Evolutionary conservation across 169 alveolate species (phyloP), one percentile per base, ranked within the genome.

Genomic region (Blepharisma undulans): DNA sequence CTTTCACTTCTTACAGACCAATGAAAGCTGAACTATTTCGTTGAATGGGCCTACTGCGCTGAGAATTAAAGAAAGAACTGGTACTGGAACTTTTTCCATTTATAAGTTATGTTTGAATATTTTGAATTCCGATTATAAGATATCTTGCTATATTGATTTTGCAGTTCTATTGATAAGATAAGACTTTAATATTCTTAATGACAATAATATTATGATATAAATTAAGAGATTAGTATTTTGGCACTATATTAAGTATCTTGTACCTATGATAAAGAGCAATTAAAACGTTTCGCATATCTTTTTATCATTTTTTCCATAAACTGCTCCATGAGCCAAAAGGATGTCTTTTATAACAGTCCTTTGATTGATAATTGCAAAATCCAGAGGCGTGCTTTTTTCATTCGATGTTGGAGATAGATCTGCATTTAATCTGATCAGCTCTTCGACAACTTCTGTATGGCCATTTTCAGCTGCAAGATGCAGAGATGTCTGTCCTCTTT

Each of bases 1-100:
- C 34, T 82, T 82, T 72, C 89, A 82, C 30, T 22, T 82, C 34
- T 82, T 82, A 12, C 89, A 82, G 21, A 82, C 89, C 5, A 48
- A 32, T 34, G 32, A 22, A 36, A 82, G 89, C 29, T 22, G 74
- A 22, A 82, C 10, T n/a, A 82, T 7, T n/a, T 82, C 89, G 72
- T 4, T 5, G 14, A 32, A 36, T 21, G 78, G 74, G 36, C 89
- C 89, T 0, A 82, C 89, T 36, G 25, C 30, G 29, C 78, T 60
- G 22, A 82, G 29, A n/a, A 82, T 82, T 4, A 22, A 27, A n/a
- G 30, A 60, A 30, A 33, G 76, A 21, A 82, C 22, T 21, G 29
- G 36, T 12, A 32, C 36, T 72, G 29, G 29, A 21, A 82, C 27
- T 22, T 1, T 82, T 36, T 82, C 89, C 89, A 82, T 82, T 25